A percentile compares a stretch with the other conserved stretches of the same genome.
These are phyloP conservation scores for Pseudopyricularia cyperi DNA, from an alignment of 2,329 filamentous ascomycete species.

Conservation along the genomic window DNA sequence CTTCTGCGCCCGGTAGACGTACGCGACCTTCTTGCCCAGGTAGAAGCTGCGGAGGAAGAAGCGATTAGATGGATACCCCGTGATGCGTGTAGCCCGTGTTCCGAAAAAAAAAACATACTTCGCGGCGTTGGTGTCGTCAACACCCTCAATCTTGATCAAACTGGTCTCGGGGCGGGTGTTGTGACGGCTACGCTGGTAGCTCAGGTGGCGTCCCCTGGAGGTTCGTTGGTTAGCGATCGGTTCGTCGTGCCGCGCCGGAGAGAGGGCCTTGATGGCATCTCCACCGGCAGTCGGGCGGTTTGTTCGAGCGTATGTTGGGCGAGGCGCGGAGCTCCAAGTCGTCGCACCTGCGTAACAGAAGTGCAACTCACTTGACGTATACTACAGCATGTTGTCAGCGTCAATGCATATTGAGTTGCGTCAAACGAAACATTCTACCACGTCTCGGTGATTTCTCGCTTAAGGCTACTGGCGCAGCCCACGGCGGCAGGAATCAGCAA, in stretches of 20 bases:
- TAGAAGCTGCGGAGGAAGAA: slow-evolving; percentile 55
- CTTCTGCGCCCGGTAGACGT: slow-evolving; percentile 91
- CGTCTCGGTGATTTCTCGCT: not conserved
- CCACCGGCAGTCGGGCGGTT: not conserved
- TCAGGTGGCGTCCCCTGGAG: slow-evolving; percentile 87
- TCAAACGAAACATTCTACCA: not conserved
- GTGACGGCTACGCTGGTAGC: slow-evolving; percentile 92
- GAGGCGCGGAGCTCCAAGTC: not conserved
- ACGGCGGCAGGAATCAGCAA: slow-evolving; percentile 15
- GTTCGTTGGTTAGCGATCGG: slow-evolving; percentile 10
- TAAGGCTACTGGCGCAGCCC: slow-evolving; percentile 8
- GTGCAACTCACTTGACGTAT: slow-evolving; percentile 72
- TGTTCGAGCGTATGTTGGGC: not conserved
- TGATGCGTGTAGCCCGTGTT: not conserved
- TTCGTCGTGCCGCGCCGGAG: slow-evolving; percentile 1
- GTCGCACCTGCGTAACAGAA: not conserved
- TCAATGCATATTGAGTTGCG: not conserved
- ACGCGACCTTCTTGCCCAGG: slow-evolving; percentile 96
- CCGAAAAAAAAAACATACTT: slow-evolving; percentile 44
- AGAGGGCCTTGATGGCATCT: not conserved
- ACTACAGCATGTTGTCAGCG: slow-evolving; percentile 32
- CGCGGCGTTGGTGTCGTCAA: slow-evolving; percentile 79
- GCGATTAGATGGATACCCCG: not conserved
- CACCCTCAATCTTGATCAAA: slow-evolving; percentile 98
- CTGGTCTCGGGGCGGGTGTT: slow-evolving; percentile 81